These are phyloP conservation scores for Beta corolliflora DNA, from an alignment of 179 eudicot species.

Conservation along the genomic window DNA sequence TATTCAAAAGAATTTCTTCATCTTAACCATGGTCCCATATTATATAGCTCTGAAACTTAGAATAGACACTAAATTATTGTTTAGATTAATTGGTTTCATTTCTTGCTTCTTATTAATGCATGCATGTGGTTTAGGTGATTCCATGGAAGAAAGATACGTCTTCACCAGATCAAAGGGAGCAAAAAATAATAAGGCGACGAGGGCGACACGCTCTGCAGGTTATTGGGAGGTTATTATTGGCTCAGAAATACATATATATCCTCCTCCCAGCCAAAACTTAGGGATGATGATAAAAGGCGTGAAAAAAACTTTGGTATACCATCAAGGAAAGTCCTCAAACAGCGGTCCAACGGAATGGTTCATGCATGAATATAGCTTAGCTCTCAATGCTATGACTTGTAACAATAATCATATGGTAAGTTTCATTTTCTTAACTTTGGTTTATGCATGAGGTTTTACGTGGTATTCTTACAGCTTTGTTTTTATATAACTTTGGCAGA, in stretches of 20 bases:
- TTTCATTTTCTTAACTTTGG: background rate
- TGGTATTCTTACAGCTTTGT: background rate
- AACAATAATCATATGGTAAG: background rate
- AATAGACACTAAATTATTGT: too few relatives aligned
- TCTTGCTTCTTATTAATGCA: too few relatives aligned
- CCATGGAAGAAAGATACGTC: slow-evolving; percentile 33
- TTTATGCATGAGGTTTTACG: background rate
- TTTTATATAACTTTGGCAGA: slow-evolving; percentile 9
- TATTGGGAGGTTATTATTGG: slow-evolving; percentile 32
- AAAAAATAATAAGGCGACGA: slow-evolving; percentile 15
- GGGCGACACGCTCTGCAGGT: slow-evolving; percentile 25
- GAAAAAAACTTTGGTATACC: slow-evolving; percentile 22
- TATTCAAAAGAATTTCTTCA: too few relatives aligned
- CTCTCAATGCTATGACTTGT: too few relatives aligned
- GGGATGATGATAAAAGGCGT: slow-evolving; percentile 18
- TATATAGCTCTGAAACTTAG: too few relatives aligned
- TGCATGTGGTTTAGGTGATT: slow-evolving; percentile 19
- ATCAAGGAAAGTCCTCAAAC: slow-evolving; percentile 24
- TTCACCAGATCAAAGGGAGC: slow-evolving; percentile 26
- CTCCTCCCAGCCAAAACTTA: slow-evolving; percentile 15
- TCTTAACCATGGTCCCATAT: too few relatives aligned
- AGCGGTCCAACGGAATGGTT: slow-evolving; percentile 30
- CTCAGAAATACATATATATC: slow-evolving; percentile 18
- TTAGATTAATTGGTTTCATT: too few relatives aligned
- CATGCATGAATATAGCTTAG: slow-evolving; percentile 37